phyloP scores from a whole-genome alignment of 352 stramenopile genomes.

The Globisporangium barbulae region DNA sequence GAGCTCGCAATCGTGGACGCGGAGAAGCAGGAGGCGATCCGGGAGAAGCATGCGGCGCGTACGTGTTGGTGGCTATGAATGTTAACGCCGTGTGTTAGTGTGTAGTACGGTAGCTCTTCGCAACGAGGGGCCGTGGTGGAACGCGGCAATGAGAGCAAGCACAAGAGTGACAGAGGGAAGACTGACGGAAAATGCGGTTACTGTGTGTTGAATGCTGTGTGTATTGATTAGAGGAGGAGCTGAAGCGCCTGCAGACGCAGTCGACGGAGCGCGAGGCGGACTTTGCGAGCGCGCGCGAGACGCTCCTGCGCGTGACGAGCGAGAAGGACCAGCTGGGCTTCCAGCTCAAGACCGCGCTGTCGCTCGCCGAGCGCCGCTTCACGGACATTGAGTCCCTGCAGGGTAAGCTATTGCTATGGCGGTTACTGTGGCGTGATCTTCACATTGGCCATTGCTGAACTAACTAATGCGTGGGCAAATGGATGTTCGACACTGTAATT shows the following conservation, averaged over 20 bases:
- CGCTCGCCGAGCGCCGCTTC: constrained; percentile 57
- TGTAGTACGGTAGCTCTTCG: no score
- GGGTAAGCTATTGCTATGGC: background rate
- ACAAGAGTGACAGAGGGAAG: no score
- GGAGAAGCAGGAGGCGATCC: constrained; percentile 44
- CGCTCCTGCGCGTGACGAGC: constrained; percentile 40
- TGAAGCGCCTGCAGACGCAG: constrained; percentile 24
- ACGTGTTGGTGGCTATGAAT: constrained; percentile 14
- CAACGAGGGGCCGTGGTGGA: no score
- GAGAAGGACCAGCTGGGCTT: constrained; percentile 54
- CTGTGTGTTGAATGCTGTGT: constrained; percentile 8
- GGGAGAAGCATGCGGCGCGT: constrained; percentile 48
- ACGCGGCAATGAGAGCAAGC: no score
- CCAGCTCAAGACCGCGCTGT: constrained; percentile 41
- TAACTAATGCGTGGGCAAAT: background rate
- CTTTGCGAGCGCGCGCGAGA: constrained; percentile 27
- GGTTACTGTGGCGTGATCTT: background rate
- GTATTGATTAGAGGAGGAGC: constrained; percentile 28
- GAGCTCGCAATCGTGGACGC: constrained; percentile 55
- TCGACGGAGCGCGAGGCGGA: constrained; percentile 29
- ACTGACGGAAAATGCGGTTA: background rate
- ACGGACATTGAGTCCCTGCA: constrained; percentile 62
- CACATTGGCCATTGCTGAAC: background rate
- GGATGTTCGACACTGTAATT: background rate
- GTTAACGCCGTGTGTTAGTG: no score